Evolutionary conservation across 2,329 filamentous ascomycete species (phyloP), one percentile per base, ranked within the genome.

Genomic region (Shiraia bambusicola): DNA sequence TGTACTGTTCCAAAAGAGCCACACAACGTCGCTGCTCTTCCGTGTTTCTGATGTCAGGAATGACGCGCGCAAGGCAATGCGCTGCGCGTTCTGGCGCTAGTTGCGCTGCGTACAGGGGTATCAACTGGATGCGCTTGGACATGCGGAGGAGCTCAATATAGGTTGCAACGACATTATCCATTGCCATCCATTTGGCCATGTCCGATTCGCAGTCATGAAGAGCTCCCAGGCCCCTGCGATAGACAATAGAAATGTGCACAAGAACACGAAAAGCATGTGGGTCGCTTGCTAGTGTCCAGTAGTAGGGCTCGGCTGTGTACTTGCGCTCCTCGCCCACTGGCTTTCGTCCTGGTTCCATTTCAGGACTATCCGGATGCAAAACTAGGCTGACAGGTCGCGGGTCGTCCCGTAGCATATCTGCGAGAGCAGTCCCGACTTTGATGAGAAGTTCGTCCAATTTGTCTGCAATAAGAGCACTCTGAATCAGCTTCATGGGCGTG

Each of bases 91-190:
- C 73, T 6, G 76, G 72, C 8, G 81, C 76, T 10, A 98, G 75
- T 56, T 88, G 84, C 7, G 89, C 89, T 49, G 88, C 91, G 66
- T 98, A 98, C 1, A 95, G 74, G 1, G 93, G 91, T 40, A 95
- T 86, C 29, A 93, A 72, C 49, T 92, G 84, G 45, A 86, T 82
- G 40, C 93, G 81, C 25, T 83, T 81, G 12, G 81, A 80, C 33
- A 86, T 76, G 30, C 87, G 82, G 27, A 98, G 72, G 47, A 87
- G 84, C 56, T 87, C 86, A 40, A 94, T 86, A 64, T 97, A 97
- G 3, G 82, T 84, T 1, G 86, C 82, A 37, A 96, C 75, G 33
- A 92, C 82, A 58, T 87, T 88, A 59, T 95, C 86, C 51, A 84
- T 79, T 12, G 56, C 40, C 25, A 52, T 74, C 71, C 48, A 46